Evolutionary conservation across 1,284 basidiomycete genomes (phyloP).

Genomic region (Cryptococcus sp.): DNA sequence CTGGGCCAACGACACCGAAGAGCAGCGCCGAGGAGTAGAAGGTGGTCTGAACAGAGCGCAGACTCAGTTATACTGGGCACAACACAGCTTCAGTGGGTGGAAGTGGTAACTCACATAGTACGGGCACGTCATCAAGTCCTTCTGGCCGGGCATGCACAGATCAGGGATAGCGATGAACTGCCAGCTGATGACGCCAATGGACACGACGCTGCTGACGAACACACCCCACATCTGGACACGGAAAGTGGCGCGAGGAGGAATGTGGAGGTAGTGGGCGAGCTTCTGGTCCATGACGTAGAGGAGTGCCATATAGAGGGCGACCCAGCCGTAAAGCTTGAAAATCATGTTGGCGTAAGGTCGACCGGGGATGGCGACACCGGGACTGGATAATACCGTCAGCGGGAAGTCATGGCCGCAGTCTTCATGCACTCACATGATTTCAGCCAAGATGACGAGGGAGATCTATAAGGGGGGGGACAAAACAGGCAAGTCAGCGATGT

Average conservation of each 20-base stretch:
- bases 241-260: slow-evolving; percentile 22
- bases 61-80: background rate
- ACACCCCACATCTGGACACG: slow-evolving; percentile 16
- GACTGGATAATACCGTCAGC: background rate
- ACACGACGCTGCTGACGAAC: slow-evolving; percentile 15
- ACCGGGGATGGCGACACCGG: slow-evolving; percentile 46
- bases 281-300: slow-evolving; percentile 56
- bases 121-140: slow-evolving; percentile 21
- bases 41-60: slow-evolving; percentile 9
- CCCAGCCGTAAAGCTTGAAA: slow-evolving; percentile 52
- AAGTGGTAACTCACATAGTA: slow-evolving; percentile 15
- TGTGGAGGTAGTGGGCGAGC: slow-evolving; percentile 53
- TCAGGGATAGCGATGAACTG: slow-evolving; percentile 17
- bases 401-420: too few relatives aligned
- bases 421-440: background rate
- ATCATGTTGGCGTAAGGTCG: slow-evolving; percentile 63
- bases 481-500: background rate
- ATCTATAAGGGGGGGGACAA: background rate
- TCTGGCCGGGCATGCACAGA: slow-evolving; percentile 15
- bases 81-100: too few relatives aligned
- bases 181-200: slow-evolving; percentile 15
- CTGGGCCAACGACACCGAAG: slow-evolving; percentile 20
- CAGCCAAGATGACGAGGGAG: slow-evolving; percentile 8
- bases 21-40: slow-evolving; percentile 19
- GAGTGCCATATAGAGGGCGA: slow-evolving; percentile 48